Conservation (phyloP, 1,139 yeast species). For the Debaryomyces udenii region DNA sequence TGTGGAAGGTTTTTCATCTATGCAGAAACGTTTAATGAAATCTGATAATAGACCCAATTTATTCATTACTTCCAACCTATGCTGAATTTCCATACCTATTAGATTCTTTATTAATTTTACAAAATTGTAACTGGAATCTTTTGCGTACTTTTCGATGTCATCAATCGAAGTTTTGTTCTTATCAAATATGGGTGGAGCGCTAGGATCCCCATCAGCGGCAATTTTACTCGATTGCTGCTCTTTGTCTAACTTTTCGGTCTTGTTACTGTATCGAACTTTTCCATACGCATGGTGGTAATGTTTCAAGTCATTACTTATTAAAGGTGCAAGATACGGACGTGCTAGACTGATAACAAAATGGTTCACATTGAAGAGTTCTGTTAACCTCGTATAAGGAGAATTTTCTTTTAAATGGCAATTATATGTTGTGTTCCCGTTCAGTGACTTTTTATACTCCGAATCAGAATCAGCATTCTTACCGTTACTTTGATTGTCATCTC, state of each 20-base stretch:
- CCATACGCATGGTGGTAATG: slow-evolving; percentile 50
- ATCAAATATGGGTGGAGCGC: slow-evolving; percentile 2
- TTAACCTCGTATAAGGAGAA: slow-evolving; percentile 82
- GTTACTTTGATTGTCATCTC: slow-evolving; percentile 15
- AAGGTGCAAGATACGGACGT: slow-evolving; percentile 89
- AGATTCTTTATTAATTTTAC: slow-evolving; percentile 40
- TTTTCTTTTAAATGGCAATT: slow-evolving; percentile 31
- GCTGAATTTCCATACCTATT: slow-evolving; percentile 69
- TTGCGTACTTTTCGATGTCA: slow-evolving; percentile 30
- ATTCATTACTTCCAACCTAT: slow-evolving; percentile 78
- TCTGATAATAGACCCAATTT: slow-evolving; percentile 76
- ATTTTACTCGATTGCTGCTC: slow-evolving; percentile 3
- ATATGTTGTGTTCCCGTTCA: slow-evolving; percentile 7
- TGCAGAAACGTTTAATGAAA: slow-evolving; percentile 71
- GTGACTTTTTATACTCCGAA: slow-evolving; percentile 7
- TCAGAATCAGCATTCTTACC: slow-evolving; percentile 5
- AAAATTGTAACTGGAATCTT: slow-evolving; percentile 36
- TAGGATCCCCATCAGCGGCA: slow-evolving; percentile 8
- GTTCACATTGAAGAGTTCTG: slow-evolving; percentile 92
- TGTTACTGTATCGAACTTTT: slow-evolving; percentile 26
- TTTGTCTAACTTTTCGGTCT: slow-evolving; percentile 2
- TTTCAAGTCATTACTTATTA: slow-evolving; percentile 78
- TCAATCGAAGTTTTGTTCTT: slow-evolving; percentile 8
- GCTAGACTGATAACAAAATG: slow-evolving; percentile 89
- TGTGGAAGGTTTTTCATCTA: slow-evolving; percentile 85